Base-by-base conservation (phyloP, 306 rosid species). In the Argentina anserina region DNA sequence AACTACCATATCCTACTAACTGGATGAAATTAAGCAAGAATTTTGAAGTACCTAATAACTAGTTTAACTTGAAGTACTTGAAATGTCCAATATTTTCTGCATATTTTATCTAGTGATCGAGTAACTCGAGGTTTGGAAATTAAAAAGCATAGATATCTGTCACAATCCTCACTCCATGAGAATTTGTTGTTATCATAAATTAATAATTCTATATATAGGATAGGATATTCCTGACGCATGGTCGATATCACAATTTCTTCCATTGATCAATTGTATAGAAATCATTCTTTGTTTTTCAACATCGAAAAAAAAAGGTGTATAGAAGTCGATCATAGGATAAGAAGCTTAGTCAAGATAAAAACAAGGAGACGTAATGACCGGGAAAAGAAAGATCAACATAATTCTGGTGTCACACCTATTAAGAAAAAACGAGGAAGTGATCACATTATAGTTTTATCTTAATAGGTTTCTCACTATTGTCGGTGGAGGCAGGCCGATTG, bases 21-120 rank as follows among this genome's bases (percentile, higher is more conserved):
- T 7, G 43, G 64, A 73, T 47, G 12, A 67, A 73, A 28, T 12
- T 59, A 25, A 26, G 10, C 21, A 50, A 4, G 5, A 12, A 14
- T 11, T 64, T 28, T 65, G 14, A 67, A 26, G 37, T 15, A 58
- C 18, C 47, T 33, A 52, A 31, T n/a, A n/a, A n/a, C n/a, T 55
- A 12, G 14, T 52, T 75, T 68, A 58, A 75, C 79, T 33, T 40
- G 10, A 26, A 64, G 53, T 74, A 52, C 10, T 21, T 65, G 40
- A 18, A 34, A 49, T 49, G 9, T 28, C 65, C 39, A 39, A 12
- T 66, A n/a, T 67, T 79, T 66, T 76, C 53, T 6, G 71, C 1
- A 56, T 75, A 66, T 49, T 25, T 28, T 66, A 33, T 76, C 59
- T 81, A 72, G 88, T 72, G 79, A n/a, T n/a, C n/a, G n/a, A 52